phyloP scores from a whole-genome alignment of 1,139 yeast genomes.

The Tardiomyces digboiensis region DNA sequence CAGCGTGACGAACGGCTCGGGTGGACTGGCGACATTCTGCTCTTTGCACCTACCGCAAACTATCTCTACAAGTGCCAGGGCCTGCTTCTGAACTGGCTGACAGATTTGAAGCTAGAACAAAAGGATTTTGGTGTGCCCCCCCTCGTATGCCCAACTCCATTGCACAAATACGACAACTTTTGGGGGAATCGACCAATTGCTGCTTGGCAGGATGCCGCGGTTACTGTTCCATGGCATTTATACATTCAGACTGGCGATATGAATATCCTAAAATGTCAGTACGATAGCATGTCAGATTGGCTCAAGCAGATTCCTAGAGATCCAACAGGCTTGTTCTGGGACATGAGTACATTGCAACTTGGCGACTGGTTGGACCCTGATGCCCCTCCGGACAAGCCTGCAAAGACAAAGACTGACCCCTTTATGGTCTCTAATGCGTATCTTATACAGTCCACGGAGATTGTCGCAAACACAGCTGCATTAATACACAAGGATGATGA shows the following conservation, averaged over 20 bases:
- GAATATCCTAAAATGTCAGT: slow-evolving; percentile 12
- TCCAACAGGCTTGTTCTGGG: slow-evolving; percentile 6
- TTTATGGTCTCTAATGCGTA: slow-evolving; percentile 18
- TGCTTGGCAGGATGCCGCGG: slow-evolving; percentile 20
- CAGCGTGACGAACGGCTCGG: slow-evolving; percentile 20
- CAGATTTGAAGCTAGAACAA: slow-evolving; percentile 15
- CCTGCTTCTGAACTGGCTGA: slow-evolving; percentile 14
- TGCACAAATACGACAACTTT: slow-evolving; percentile 10
- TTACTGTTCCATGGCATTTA: slow-evolving; percentile 15
- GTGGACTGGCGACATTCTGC: slow-evolving; percentile 19
- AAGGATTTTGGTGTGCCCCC: slow-evolving; percentile 14
- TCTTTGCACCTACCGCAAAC: slow-evolving; percentile 17
- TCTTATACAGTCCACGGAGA: slow-evolving; percentile 10
- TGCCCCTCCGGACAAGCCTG: slow-evolving; percentile 20
- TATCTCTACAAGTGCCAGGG: slow-evolving; percentile 14
- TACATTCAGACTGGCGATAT: slow-evolving; percentile 13
- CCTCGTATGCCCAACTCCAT: slow-evolving; percentile 15
- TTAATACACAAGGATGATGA: slow-evolving; percentile 4
- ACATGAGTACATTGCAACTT: slow-evolving; percentile 10
- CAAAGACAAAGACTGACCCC: slow-evolving; percentile 15
- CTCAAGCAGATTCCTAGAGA: slow-evolving; percentile 11
- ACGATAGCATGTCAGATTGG: slow-evolving; percentile 12
- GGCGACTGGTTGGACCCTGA: slow-evolving; percentile 21
- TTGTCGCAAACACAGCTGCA: slow-evolving; percentile 8
- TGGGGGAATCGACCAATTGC: slow-evolving; percentile 12